These are phyloP conservation scores for Leishmania lainsoni DNA, from an alignment of 208 protist species.

Conservation along the genomic window DNA sequence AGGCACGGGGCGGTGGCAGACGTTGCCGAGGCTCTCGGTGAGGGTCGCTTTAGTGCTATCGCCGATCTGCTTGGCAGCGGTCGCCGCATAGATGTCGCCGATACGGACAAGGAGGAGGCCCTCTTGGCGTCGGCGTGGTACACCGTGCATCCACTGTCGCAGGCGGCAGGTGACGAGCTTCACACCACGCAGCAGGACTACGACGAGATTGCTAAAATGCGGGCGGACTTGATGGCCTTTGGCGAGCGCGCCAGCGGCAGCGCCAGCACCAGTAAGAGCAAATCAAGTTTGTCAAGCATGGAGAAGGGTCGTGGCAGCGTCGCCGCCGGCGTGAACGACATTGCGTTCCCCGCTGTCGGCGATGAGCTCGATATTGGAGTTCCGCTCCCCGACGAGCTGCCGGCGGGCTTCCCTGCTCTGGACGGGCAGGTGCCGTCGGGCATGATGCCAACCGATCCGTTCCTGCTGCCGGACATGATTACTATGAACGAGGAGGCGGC, in stretches of 20 bases:
- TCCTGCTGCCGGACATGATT: constrained; percentile 35
- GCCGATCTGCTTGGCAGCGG: constrained; percentile 65
- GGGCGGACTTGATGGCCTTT: constrained; percentile 82
- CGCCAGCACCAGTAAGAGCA: constrained; percentile 73
- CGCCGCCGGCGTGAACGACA: constrained; percentile 24
- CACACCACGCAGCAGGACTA: constrained; percentile 74
- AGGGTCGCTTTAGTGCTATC: constrained; percentile 83
- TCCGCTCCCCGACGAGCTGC: constrained; percentile 71
- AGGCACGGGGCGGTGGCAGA: constrained; percentile 33
- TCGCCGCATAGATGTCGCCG: constrained; percentile 19
- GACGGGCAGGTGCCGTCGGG: constrained; percentile 15
- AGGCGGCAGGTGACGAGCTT: constrained; percentile 51
- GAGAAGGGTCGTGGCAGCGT: constrained; percentile 84
- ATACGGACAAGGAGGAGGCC: constrained; percentile 30
- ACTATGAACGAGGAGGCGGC: constrained; percentile 16
- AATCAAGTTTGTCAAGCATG: constrained; percentile 80
- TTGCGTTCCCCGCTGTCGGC: constrained; percentile 47
- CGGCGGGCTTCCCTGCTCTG: constrained; percentile 38
- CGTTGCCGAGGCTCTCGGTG: constrained; percentile 47
- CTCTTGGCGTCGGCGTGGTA: constrained; percentile 77
- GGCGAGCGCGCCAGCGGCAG: constrained; percentile 69
- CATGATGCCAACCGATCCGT: constrained; percentile 27
- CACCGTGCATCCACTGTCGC: constrained; percentile 71
- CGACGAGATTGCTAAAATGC: constrained; percentile 83
- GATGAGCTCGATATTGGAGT: constrained; percentile 87